These are phyloP conservation scores for Coprinellus micaceus DNA, from an alignment of 768 basidiomycete species.

Conservation along the genomic window DNA sequence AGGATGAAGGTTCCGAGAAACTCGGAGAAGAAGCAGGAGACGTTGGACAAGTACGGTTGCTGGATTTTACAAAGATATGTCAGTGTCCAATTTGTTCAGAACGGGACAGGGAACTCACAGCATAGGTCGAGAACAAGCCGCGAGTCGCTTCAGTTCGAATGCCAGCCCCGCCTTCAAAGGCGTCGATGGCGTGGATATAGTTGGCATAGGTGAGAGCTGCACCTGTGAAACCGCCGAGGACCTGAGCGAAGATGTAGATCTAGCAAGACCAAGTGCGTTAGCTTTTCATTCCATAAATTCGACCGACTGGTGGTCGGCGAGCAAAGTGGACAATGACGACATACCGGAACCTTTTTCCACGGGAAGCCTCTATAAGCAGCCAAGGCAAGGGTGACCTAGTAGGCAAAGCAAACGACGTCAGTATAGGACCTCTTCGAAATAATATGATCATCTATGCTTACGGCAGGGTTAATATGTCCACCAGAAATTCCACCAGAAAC, in stretches of 20 bases:
- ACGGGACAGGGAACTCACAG: slow-evolving; percentile 36
- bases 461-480: slow-evolving; percentile 73
- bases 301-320: not conserved
- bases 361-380: slow-evolving; percentile 72
- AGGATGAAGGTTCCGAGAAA: slow-evolving; percentile 56
- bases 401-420: not conserved
- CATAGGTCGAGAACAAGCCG: slow-evolving; percentile 56
- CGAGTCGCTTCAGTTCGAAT: slow-evolving; percentile 56
- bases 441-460: slow-evolving; percentile 18
- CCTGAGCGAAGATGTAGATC: slow-evolving; percentile 42
- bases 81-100: not conserved
- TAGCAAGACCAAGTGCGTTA: slow-evolving; percentile 10
- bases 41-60: slow-evolving; percentile 33
- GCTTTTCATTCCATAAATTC: too few relatives aligned
- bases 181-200: slow-evolving; percentile 63
- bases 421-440: not conserved
- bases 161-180: slow-evolving; percentile 52
- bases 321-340: not conserved
- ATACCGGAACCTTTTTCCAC: slow-evolving; percentile 72
- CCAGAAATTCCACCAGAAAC: slow-evolving; percentile 65
- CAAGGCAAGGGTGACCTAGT: slow-evolving; percentile 63
- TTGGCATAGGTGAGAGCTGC: slow-evolving; percentile 58
- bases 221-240: slow-evolving; percentile 60
- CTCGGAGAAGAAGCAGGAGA: slow-evolving; percentile 42
- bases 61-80: slow-evolving; percentile 20